phyloP scores from a whole-genome alignment of 257 asterid genomes.

The Solanum bukasovii region DNA sequence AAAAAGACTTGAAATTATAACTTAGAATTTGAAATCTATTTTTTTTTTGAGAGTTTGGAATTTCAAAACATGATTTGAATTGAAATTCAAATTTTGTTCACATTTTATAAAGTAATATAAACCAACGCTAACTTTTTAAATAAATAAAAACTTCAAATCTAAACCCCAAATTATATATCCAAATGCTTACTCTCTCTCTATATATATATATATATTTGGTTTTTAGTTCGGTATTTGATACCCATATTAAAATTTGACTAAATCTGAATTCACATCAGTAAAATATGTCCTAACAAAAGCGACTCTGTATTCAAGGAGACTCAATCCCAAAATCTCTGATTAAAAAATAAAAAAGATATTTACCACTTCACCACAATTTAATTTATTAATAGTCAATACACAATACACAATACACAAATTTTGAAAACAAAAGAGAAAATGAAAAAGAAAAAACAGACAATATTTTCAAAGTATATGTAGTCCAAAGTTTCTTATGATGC shows the following conservation, averaged over 20 bases:
- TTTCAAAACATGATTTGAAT: neutral
- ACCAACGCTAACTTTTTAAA: neutral
- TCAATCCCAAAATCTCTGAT: neutral
- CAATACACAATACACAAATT: too few relatives aligned
- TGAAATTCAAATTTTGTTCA: neutral
- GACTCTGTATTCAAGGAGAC: too few relatives aligned
- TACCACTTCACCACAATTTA: too few relatives aligned
- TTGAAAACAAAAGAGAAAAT: too few relatives aligned
- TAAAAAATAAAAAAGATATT: too few relatives aligned
- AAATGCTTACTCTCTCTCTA: neutral
- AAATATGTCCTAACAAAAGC: neutral
- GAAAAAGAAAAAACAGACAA: neutral
- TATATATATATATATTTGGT: neutral
- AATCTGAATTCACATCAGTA: fast-evolving
- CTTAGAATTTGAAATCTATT: neutral
- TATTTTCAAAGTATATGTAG: neutral
- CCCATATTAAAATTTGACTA: fast-evolving
- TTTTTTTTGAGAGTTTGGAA: neutral
- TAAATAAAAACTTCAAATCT: neutral
- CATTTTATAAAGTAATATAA: neutral
- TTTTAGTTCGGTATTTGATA: too few relatives aligned
- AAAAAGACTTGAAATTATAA: too few relatives aligned
- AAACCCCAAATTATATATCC: neutral
- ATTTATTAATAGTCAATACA: neutral
- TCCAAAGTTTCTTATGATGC: neutral